Evolutionary conservation across 1,139 yeast species (phyloP), one percentile per base, ranked within the genome.

Genomic region (Zygosaccharomyces pseudobailii): DNA sequence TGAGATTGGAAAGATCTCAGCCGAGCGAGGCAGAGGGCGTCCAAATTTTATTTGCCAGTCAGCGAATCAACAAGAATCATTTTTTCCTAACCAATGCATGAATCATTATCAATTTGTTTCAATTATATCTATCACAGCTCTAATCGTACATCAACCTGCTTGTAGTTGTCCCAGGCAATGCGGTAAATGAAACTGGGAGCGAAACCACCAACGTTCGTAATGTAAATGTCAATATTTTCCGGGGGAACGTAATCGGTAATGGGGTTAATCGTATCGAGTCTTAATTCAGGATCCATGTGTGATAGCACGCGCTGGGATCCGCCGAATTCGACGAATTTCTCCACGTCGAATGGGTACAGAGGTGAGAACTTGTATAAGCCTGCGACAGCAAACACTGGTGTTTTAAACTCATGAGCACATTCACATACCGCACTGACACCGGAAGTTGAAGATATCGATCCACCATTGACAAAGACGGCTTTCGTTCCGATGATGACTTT

Each of bases 101-200:
- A 38, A 27, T 38, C 41, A 35, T 35, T 25, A 38, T 38, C 32
- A 38, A 19, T 28, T 38, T 36, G 27, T 30, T 30, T 30, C 33
- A 30, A 30, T 30, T 38, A 38, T 19, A 20, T 38, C 41, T 38
- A 38, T 38, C 41, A 38, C 41, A 38, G 17, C 34, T 63, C 71
- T 54, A 83, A 71, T 59, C 77, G 76, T 50, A 80, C 87, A 68
- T 90, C 97, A 60, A 86, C 90, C 43, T 84, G 80, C 66, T 84
- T 84, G 70, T 94, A 94, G 68, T 90, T 89, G 69, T 94, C 99
- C 72, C 90, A 79, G 36, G 92, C 96, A 51, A 92, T 85, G 70
- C 98, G 83, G 70, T 94, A 94, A 46, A 92, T 85, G 70, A 92
- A 94, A 56, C 95, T 88, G 42, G 98, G 98, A 23, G 97, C 87